Conservation (phyloP, 2,329 filamentous ascomycete species). For the Cercospora sesami region DNA sequence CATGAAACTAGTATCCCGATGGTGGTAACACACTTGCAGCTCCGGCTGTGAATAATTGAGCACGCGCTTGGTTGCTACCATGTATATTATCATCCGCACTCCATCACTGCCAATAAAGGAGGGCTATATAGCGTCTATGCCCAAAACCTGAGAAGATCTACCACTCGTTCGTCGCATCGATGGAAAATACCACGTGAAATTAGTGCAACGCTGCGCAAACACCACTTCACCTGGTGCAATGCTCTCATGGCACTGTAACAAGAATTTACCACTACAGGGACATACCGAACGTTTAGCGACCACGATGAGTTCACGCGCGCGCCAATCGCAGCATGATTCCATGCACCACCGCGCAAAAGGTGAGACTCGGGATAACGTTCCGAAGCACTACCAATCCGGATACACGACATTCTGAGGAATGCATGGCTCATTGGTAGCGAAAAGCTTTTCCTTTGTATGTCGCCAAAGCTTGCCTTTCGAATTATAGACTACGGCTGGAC, state of each 20-base stretch:
- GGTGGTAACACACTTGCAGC: slow-evolving; percentile 23
- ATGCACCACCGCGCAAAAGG: neutral
- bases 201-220: neutral
- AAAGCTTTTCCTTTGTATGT: neutral
- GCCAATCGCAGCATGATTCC: neutral
- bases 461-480: slow-evolving; percentile 2
- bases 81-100: neutral
- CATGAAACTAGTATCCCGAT: slow-evolving; percentile 4
- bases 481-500: neutral
- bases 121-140: neutral
- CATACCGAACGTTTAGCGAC: too few species aligned
- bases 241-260: neutral
- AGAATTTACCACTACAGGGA: neutral
- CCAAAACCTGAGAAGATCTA: neutral
- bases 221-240: neutral
- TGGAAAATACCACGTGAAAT: neutral
- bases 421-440: neutral
- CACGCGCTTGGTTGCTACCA: neutral
- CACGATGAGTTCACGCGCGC: neutral
- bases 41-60: slow-evolving; percentile 12
- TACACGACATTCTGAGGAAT: neutral
- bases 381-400: neutral
- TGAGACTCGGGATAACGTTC: neutral
- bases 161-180: neutral
- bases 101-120: neutral